Base-by-base conservation (phyloP, 257 asterid genomes). In the Solanum megistacrolobum region DNA sequence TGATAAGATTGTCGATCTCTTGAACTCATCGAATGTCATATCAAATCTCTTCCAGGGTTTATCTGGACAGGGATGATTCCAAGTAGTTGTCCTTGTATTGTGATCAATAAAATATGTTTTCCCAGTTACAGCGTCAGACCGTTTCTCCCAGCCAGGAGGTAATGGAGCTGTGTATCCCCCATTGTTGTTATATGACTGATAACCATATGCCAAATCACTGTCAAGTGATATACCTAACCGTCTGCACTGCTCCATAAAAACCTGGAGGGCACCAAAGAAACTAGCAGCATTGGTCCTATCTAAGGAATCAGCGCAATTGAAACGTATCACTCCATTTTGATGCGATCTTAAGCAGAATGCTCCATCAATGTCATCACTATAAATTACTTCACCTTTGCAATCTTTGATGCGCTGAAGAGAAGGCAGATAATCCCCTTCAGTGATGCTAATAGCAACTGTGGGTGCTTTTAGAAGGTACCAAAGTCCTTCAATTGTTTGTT, bases 241-340 rank as follows among this genome's bases (percentile, higher is more conserved):
- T 91, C 99, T 94, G 85, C 99, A 97, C 89, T 97, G 99, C 94
- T 96, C 99, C 90, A 92, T 92, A 92, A 97, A 96, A 89, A 92
- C 98, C 92, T 97, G 99, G 83, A 97, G 98, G 31, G 99, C 96
- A 90, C 99, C 99, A 93, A 97, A 97, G 91, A 89, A 97, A 93
- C 99, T 97, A 87, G 99, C 99, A 87, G 99, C 99, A 91, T 97
- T 97, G 87, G 99, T 97, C 91, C 99, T 95, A 91, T 97, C 99
- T 91, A 97, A 92, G 55, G 99, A 97, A 92, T 97, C 99, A 10
- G 99, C 99, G 90, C 99, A 97, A 89, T 97, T 97, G 93, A 92
- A 97, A 87, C 99, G 99, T 91, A 97, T 91, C 71, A 96, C 98
- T 88, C 99, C 99, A 92, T 97, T 97, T 91, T 97, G 99, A 92